Evolutionary conservation across 768 basidiomycete genomes (phyloP), one percentile per base, ranked within the genome.

Genomic region (Rhizopogon salebrosus): DNA sequence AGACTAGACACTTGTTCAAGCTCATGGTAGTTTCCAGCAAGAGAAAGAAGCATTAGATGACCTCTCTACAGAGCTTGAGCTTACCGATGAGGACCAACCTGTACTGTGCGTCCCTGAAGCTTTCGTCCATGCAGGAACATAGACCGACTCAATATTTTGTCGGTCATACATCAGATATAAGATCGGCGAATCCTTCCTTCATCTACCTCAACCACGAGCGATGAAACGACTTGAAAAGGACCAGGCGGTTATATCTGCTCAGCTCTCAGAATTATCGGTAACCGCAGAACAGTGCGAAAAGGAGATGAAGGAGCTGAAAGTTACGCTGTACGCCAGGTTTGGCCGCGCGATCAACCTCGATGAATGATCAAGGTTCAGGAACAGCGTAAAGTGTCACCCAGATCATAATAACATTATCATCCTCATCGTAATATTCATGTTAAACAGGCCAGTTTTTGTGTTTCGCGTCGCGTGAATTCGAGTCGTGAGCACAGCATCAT

Each of bases 21-120:
- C 24, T 24, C 26, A 38, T 29, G 14, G 4, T 51, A 18, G 6
- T 2, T n/a, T 49, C 13, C 63, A 98, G 93, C 85, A 89, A 79
- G 93, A 95, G 72, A 95, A 95, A 71, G 95, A 97, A 61, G 88
- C 92, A 2, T 80, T 95, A 13, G 92, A 95, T 54, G 95, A 98
- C 66, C 79, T 97, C 27, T 72, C 83, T 1, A 88, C 80, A 41
- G 95, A 97, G 62, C 79, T 98, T 22, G 93, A 95, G 64, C 81
- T 98, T 9, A 83, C 85, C 1, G 92, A 95, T 56, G 92, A 95
- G 60, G 87, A 90, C 53, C 80, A 89, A 52, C 75, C 75, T 1
- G 83, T 97, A 4, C 63, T 93, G 89, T 93, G 59, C 52, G 87
- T 67, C 13, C 38, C 27, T 13, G 35, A 31, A 54, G 7, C 26